phyloP scores from a whole-genome alignment of 306 rosid genomes.

The Chamaecrista fasciculata region DNA sequence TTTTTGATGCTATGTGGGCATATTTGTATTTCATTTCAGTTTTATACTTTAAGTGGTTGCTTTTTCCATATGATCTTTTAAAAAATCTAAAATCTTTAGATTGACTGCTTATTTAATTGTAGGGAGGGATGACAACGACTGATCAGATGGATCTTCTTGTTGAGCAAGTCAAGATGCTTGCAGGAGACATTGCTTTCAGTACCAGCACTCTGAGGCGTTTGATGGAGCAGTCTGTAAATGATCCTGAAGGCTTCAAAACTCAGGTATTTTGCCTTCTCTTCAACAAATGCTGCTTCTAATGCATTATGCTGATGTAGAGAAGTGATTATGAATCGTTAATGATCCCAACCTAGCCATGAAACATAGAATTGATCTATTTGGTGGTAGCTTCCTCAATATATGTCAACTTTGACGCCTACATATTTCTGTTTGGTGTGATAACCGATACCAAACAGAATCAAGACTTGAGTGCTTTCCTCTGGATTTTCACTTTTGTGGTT shows the following conservation, averaged over 20 bases:
- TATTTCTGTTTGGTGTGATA: constrained; percentile 18
- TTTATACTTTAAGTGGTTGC: constrained; percentile 18
- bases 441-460: background rate
- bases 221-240: constrained; percentile 80
- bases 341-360: background rate
- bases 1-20: constrained; percentile 15
- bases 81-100: constrained; percentile 1
- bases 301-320: constrained; percentile 3
- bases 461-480: background rate
- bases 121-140: constrained; percentile 87
- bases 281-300: constrained; percentile 5
- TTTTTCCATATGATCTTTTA: background rate
- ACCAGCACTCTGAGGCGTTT: constrained; percentile 97
- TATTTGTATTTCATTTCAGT: constrained; percentile 13
- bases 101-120: constrained; percentile 29
- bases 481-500: background rate
- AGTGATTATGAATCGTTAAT: background rate
- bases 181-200: constrained; percentile 93
- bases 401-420: background rate
- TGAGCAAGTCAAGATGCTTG: constrained; percentile 99
- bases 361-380: background rate
- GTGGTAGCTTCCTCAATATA: background rate
- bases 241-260: constrained; percentile 72
- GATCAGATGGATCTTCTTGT: constrained; percentile 97
- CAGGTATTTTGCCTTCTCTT: constrained; percentile 52